Evolutionary conservation across 2,329 filamentous ascomycete genomes (phyloP).

Genomic region (Tetracladium maxilliforme): DNA sequence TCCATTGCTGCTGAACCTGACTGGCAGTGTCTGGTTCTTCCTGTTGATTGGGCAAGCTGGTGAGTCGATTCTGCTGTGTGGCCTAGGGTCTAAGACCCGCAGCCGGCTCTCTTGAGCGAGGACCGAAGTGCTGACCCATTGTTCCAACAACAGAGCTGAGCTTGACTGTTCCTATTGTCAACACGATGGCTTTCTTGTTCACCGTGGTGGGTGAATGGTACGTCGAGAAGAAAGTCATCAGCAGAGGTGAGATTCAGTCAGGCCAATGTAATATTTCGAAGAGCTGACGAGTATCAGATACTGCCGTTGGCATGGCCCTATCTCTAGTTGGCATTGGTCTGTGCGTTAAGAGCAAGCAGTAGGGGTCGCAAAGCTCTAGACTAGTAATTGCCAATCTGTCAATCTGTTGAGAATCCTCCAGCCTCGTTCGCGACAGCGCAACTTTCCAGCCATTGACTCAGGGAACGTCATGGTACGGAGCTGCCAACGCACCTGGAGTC

Average conservation of each 20-base stretch:
- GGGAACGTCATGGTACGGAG: constrained; percentile 1
- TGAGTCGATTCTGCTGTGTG: constrained; percentile 25
- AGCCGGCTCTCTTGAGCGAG: not conserved
- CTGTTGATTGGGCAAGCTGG: constrained; percentile 83
- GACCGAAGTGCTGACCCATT: not conserved
- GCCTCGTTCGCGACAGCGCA: too few species aligned
- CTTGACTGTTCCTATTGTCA: constrained; percentile 86
- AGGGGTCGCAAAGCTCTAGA: not conserved
- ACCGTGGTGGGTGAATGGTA: constrained; percentile 93
- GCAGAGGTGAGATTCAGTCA: constrained; percentile 37
- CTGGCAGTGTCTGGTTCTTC: constrained; percentile 94
- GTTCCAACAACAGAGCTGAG: constrained; percentile 67
- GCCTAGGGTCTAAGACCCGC: too few species aligned
- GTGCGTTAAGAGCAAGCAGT: constrained; percentile 57
- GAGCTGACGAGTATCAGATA: constrained; percentile 43
- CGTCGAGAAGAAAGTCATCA: constrained; percentile 83
- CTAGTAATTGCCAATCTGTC: not conserved
- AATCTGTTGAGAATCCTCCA: constrained; percentile 2
- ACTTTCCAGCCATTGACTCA: constrained; percentile 1
- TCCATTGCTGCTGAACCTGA: constrained; percentile 75
- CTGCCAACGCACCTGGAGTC: too few species aligned
- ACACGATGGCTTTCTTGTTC: constrained; percentile 89
- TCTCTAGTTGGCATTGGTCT: constrained; percentile 70
- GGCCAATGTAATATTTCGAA: constrained; percentile 2
- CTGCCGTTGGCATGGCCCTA: constrained; percentile 66